These are phyloP conservation scores for Lactarius vividus DNA, from an alignment of 768 basidiomycete species.

Conservation along the genomic window DNA sequence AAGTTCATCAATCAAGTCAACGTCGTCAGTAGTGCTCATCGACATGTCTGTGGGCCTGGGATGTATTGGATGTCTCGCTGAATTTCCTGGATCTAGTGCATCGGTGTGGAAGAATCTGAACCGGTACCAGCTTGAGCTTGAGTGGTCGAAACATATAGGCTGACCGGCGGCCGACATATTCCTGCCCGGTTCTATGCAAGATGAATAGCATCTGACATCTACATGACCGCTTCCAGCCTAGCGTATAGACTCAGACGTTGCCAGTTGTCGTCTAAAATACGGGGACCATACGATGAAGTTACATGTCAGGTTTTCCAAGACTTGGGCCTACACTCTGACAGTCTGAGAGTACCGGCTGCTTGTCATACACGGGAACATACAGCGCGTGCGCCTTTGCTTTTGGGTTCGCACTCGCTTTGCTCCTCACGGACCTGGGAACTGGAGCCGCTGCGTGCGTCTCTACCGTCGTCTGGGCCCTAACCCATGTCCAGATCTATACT, in stretches of 20 bases:
- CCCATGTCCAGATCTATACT: too few relatives aligned
- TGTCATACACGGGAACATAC: neutral
- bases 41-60: neutral
- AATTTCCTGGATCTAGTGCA: neutral
- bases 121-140: neutral
- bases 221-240: neutral
- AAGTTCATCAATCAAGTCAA: neutral
- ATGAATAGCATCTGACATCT: neutral
- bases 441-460: neutral
- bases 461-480: too few relatives aligned
- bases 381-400: neutral
- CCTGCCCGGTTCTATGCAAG: neutral
- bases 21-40: neutral
- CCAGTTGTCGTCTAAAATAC: neutral
- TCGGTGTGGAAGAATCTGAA: neutral
- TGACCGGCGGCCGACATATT: neutral
- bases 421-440: neutral
- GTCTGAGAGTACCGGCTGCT: constrained; percentile 6
- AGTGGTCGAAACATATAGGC: neutral
- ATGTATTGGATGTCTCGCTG: neutral
- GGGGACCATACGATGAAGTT: neutral
- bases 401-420: neutral
- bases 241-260: neutral
- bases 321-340: neutral
- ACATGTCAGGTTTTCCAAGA: neutral